These are phyloP conservation scores for Aspergillus cristatus DNA, from an alignment of 495 filamentous ascomycete genomes.

Conservation along the genomic window DNA sequence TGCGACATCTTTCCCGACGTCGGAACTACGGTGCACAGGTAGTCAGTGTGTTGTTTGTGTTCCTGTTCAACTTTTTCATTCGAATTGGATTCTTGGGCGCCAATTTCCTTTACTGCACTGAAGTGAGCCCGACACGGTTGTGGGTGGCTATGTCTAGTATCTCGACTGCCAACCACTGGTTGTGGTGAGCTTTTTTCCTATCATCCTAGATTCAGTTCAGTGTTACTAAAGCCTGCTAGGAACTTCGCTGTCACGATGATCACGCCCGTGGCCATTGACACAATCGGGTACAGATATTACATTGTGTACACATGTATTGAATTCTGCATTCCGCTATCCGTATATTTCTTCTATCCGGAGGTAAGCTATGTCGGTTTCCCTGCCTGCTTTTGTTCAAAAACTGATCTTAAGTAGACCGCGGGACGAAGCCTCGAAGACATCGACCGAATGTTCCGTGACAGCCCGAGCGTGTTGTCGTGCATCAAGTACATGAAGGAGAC, in stretches of 20 bases:
- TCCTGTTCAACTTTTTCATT: conserved; percentile 53
- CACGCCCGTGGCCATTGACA: conserved; percentile 36
- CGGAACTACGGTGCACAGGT: conserved; percentile 23
- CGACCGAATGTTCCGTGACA: conserved; percentile 1
- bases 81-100: conserved; percentile 49
- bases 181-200: too few species aligned
- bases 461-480: not conserved
- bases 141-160: conserved; percentile 43
- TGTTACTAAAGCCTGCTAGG: too few species aligned
- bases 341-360: conserved; percentile 62
- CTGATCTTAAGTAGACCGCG: too few species aligned
- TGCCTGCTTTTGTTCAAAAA: too few species aligned
- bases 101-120: conserved; percentile 50
- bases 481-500: conserved; percentile 1
- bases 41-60: conserved; percentile 44
- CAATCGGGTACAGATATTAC: conserved; percentile 26
- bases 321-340: conserved; percentile 26
- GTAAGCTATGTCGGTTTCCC: too few species aligned
- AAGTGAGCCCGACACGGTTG: conserved; percentile 44
- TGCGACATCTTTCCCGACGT: conserved; percentile 25
- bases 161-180: conserved; percentile 34
- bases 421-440: too few species aligned
- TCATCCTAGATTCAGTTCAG: too few species aligned
- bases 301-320: conserved; percentile 29
- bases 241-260: conserved; percentile 54